Conservation (phyloP, 2,329 filamentous ascomycete genomes). For the Venturia pyrina region DNA sequence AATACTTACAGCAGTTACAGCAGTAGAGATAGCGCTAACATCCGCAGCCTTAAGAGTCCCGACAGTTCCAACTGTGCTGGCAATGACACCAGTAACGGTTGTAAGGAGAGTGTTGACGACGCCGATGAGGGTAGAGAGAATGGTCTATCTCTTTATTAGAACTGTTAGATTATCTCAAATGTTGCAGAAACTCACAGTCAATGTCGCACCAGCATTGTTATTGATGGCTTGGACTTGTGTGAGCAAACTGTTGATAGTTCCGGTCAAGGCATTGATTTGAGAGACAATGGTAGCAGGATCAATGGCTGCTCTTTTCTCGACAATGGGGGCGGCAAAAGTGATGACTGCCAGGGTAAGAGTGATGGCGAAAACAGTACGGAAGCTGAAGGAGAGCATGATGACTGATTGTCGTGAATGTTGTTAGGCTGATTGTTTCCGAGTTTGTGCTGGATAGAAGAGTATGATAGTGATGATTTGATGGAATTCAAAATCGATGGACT, state of each 20-base stretch:
- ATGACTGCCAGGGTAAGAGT: neutral
- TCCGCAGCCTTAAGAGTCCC: neutral
- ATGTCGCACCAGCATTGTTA: neutral
- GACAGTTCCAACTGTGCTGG: neutral
- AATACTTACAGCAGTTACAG: neutral
- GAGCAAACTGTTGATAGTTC: neutral
- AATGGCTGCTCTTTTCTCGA: constrained; percentile 1
- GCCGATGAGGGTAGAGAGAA: neutral
- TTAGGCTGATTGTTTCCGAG: neutral
- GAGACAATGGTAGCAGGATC: neutral
- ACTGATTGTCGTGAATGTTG: neutral
- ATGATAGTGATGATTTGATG: neutral
- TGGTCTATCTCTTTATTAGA: neutral
- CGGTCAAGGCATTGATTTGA: neutral
- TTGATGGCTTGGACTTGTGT: neutral
- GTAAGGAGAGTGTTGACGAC: neutral
- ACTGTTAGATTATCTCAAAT: neutral
- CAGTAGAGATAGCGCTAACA: neutral
- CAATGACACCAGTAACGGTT: neutral
- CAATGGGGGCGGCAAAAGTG: neutral
- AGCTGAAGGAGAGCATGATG: neutral
- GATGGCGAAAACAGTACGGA: neutral
- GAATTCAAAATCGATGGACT: neutral
- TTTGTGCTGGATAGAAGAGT: neutral
- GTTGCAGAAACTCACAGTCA: neutral